Conservation (phyloP, 805 yeast species). For the Cyberlindnera suaveolens region DNA sequence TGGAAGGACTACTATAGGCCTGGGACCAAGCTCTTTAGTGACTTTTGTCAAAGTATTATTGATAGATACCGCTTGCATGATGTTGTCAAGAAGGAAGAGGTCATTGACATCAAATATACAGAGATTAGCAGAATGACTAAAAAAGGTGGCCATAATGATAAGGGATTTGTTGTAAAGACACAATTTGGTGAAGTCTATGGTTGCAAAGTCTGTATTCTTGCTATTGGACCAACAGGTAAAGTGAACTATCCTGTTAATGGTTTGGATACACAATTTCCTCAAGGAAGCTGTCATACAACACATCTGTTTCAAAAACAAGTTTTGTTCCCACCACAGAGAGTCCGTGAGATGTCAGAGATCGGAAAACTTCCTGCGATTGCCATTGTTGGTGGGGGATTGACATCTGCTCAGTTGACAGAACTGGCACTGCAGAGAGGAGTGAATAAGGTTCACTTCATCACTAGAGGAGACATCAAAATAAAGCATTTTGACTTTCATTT, state of each 20-base stretch:
- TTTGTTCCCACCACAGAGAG: slow-evolving; percentile 2
- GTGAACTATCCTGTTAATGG: slow-evolving; percentile 7
- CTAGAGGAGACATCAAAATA: slow-evolving; percentile 33
- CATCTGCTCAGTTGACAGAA: slow-evolving; percentile 40
- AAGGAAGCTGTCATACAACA: slow-evolving; percentile 11
- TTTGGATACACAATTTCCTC: slow-evolving; percentile 2
- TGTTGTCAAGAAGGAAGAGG: slow-evolving; percentile 29
- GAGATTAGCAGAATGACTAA: slow-evolving; percentile 8
- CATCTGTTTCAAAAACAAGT: slow-evolving; percentile 5
- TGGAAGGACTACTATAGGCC: slow-evolving; percentile 41
- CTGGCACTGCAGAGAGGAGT: slow-evolving; percentile 29
- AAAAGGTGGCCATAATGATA: slow-evolving; percentile 19
- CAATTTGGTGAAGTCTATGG: slow-evolving; percentile 28
- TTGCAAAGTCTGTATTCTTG: slow-evolving; percentile 15
- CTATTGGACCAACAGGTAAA: slow-evolving; percentile 11
- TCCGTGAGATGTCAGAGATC: neutral
- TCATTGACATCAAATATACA: slow-evolving; percentile 27
- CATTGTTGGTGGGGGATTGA: slow-evolving; percentile 41
- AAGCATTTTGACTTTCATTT: slow-evolving; percentile 43
- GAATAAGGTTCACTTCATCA: slow-evolving; percentile 27
- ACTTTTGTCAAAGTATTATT: slow-evolving; percentile 32
- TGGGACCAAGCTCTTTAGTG: slow-evolving; percentile 32
- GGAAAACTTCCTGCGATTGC: slow-evolving; percentile 9
- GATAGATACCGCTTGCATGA: slow-evolving; percentile 28
- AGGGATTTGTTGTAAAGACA: slow-evolving; percentile 31